Base-by-base conservation (phyloP, 441 rosid genomes). In the Brassica hybrid region DNA sequence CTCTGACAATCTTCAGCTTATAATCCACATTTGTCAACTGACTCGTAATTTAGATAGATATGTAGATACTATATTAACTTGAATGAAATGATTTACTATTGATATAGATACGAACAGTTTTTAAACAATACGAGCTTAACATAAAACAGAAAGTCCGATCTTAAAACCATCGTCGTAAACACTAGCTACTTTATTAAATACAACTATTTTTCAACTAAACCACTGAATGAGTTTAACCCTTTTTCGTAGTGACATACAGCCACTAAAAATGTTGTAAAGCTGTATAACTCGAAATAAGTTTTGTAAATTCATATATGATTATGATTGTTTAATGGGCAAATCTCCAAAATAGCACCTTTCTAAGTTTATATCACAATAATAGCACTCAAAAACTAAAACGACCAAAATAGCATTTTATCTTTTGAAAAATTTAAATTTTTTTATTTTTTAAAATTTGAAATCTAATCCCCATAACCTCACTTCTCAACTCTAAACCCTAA, bases 241-340 rank as follows among this genome's bases (percentile, higher is more conserved):
- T 27, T 27, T 19, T 7, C 54, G 16, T 60, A 75, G 74, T 62
- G 74, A 52, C 21, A 76, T 8, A 71, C 48, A 69, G 75, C 69
- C 64, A 69, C 57, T 5, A 23, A 52, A 50, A 69, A 36, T n/a
- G 56, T 61, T 56, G 13, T 11, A 30, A 45, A 23, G 18, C 12
- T 66, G 7, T 48, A n/a, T 6, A 32, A 32, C 7, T 6, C 5
- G 36, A 32, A 32, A 34, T 34, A 21, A 34, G 52, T 50, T 69
- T 59, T 8, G 12, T 71, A 57, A 65, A 25, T 27, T 71, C 17
- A n/a, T n/a, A 56, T 43, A 41, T 70, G 27, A 41, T 16, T 25
- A 52, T 65, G 67, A 41, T 76, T n/a, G n/a, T n/a, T n/a, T n/a
- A n/a, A n/a, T n/a, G n/a, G n/a, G n/a, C n/a, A n/a, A n/a, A n/a